Evolutionary conservation across 2,329 filamentous ascomycete species (phyloP), one percentile per base, ranked within the genome.

Genomic region (Xylaria sp.): DNA sequence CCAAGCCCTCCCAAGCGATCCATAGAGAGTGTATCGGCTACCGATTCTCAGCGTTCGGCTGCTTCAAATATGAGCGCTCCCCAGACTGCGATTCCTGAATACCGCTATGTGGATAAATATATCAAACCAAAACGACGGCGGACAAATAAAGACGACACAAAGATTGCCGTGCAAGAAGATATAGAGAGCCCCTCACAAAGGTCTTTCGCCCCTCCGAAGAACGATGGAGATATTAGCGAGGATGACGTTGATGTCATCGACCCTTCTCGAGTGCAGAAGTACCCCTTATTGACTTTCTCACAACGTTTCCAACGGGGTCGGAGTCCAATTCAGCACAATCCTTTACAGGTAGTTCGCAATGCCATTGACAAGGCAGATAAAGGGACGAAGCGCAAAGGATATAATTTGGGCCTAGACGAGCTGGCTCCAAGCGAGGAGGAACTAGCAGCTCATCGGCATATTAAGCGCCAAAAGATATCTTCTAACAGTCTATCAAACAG

Each of bases 401-500:
- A 4, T 15, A 55, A 73, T 50, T 67, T 57, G 6, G 73, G 73
- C 39, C 70, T 71, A 41, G 76, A 77, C 44, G 76, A 77, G 56
- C 63, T 78, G 37, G 73, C 74, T 25, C 59, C 44, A 23, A 69
- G 69, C 18, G 54, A 31, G 10, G 65, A 69, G 37, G 74, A 74
- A 34, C 63, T 73, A 25, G 44, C n/a, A 54, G 61, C 34, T 41
- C 68, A 34, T 20, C 37, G 62, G n/a, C 66, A 67, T 48, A 28
- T 59, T 28, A 74, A 71, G 50, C 66, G 71, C 15, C 65, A n/a
- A 8, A 62, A 58, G 39, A 44, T 55, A 37, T 44, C 59, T 3
- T 71, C 75, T n/a, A 37, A 70, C 23, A 76, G 73, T 56, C 46
- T 77, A 54, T 77, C 75, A 18, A 75, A 52, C 46, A 73, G 60